Conservation (phyloP, 805 yeast genomes). For the Kluyveromyces dobzhanskii region DNA sequence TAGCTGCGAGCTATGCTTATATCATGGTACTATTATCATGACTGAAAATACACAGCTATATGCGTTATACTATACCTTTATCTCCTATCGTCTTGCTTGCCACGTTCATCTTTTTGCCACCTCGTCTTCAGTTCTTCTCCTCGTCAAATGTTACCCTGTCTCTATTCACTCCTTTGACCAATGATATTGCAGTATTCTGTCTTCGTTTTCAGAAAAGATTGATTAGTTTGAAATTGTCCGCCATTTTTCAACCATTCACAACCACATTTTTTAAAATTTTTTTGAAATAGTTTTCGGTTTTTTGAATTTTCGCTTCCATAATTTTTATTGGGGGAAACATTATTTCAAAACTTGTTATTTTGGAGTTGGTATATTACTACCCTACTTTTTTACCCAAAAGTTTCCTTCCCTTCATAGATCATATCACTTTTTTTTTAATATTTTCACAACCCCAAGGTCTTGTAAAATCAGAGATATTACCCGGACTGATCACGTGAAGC, state of each 20-base stretch:
- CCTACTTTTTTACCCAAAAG: no score
- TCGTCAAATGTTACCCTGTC: constrained; percentile 12
- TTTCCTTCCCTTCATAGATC: not conserved
- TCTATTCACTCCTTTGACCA: constrained; percentile 12
- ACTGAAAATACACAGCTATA: not conserved
- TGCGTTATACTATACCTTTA: not conserved
- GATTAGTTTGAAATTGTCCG: constrained; percentile 14
- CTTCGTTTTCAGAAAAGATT: constrained; percentile 6
- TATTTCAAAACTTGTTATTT: no score
- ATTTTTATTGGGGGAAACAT: no score
- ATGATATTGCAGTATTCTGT: constrained; percentile 11
- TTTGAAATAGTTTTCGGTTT: no score
- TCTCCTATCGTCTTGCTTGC: not conserved
- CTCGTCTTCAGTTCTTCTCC: not conserved
- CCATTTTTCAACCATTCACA: constrained; percentile 15
- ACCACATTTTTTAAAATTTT: constrained; percentile 16
- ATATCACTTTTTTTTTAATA: not conserved
- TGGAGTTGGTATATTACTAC: no score
- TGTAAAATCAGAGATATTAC: not conserved
- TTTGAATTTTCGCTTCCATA: no score
- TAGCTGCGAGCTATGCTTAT: no score
- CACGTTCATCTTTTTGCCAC: constrained; percentile 1
- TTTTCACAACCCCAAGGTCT: not conserved
- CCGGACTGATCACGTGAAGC: constrained; percentile 1
- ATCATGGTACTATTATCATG: not conserved